Evolutionary conservation across 164 flowering plant genomes (phyloP).

Genomic region (Magnolia sinica): DNA sequence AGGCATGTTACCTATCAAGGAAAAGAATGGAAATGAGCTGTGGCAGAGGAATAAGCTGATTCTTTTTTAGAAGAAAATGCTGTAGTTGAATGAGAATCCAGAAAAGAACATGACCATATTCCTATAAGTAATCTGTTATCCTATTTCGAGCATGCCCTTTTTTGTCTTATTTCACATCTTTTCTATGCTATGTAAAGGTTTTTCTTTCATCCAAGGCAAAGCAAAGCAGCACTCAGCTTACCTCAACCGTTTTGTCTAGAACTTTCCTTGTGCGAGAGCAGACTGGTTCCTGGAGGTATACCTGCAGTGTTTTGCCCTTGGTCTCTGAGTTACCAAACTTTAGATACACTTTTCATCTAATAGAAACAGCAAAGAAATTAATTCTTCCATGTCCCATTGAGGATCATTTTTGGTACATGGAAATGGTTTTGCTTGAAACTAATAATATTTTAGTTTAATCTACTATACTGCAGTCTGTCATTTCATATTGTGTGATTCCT

Average conservation of each 20-base stretch:
- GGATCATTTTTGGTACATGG: not conserved
- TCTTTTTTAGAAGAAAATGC: too few relatives aligned
- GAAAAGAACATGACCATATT: not conserved
- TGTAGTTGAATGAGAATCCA: too few relatives aligned
- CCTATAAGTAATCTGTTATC: not conserved
- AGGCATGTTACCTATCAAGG: too few relatives aligned
- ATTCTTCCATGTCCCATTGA: not conserved
- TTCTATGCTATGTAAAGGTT: not conserved
- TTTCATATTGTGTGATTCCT: not conserved
- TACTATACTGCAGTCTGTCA: not conserved
- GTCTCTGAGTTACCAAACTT: not conserved
- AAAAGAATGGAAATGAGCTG: too few relatives aligned
- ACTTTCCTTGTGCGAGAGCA: constrained; percentile 36
- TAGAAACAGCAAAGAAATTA: too few relatives aligned
- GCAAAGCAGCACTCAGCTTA: constrained; percentile 64
- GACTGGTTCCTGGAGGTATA: constrained; percentile 42
- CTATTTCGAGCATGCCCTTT: not conserved
- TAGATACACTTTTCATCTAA: not conserved
- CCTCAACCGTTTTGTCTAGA: constrained; percentile 67
- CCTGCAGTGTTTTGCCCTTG: not conserved
- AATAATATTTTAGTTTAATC: not conserved
- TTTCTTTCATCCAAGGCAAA: constrained; percentile 46
- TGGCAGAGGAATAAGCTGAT: too few relatives aligned
- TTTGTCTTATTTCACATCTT: not conserved
- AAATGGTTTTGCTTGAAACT: not conserved